phyloP scores from a whole-genome alignment of 495 filamentous ascomycete species.

The Penicillium dipodomyicola region DNA sequence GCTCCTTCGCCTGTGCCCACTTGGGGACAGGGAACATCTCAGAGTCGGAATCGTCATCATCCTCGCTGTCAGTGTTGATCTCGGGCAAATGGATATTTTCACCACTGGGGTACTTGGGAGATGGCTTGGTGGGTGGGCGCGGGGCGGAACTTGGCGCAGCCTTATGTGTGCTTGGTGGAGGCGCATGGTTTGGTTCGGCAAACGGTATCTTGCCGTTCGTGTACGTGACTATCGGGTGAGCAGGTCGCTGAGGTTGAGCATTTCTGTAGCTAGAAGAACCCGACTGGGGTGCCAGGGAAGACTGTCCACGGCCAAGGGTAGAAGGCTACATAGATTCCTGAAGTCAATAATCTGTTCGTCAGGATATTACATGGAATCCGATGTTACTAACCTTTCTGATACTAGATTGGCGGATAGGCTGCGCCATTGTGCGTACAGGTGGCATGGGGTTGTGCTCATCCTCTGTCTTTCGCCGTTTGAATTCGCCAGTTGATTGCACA shows the following conservation, averaged over 20 bases:
- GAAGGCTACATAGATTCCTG: slow-evolving; percentile 61
- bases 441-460: slow-evolving; percentile 51
- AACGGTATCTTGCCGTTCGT: slow-evolving; percentile 89
- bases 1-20: slow-evolving; percentile 83
- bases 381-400: slow-evolving; percentile 66
- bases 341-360: slow-evolving; percentile 22
- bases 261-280: slow-evolving; percentile 41
- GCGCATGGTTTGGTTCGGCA: slow-evolving; percentile 61
- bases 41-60: slow-evolving; percentile 64
- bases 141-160: slow-evolving; percentile 41
- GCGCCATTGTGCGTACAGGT: slow-evolving; percentile 62
- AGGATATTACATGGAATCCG: slow-evolving; percentile 4
- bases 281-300: slow-evolving; percentile 45
- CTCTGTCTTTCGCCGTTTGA: slow-evolving; percentile 58
- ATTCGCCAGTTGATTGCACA: slow-evolving; percentile 47
- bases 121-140: slow-evolving; percentile 56
- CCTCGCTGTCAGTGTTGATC: slow-evolving; percentile 83
- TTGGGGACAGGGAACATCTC: slow-evolving; percentile 60
- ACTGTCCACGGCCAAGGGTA: slow-evolving; percentile 55
- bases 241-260: slow-evolving; percentile 53
- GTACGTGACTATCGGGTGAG: slow-evolving; percentile 73
- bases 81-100: slow-evolving; percentile 84
- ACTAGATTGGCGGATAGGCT: slow-evolving; percentile 77
- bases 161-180: slow-evolving; percentile 53
- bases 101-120: slow-evolving; percentile 74